These are phyloP conservation scores for Ganoderma leucocontextum DNA, from an alignment of 1,284 basidiomycete species.

Conservation along the genomic window DNA sequence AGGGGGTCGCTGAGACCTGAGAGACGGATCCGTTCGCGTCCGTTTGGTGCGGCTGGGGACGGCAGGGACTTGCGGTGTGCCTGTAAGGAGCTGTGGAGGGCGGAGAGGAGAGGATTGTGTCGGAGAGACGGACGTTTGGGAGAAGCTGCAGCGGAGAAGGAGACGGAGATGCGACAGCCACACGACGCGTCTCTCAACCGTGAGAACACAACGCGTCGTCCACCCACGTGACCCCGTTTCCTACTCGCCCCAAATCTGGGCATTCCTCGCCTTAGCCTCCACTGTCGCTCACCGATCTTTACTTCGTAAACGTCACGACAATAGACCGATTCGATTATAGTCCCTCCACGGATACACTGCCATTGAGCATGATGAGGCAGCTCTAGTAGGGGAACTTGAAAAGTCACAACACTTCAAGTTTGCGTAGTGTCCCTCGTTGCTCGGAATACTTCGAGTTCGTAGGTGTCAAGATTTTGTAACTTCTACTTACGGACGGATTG, in stretches of 20 bases:
- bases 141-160: neutral
- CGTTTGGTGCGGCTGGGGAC: neutral
- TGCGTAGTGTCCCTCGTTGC: too few relatives aligned
- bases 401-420: too few relatives aligned
- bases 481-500: too few relatives aligned
- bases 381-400: too few relatives aligned
- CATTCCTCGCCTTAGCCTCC: conserved; percentile 7
- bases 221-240: conserved; percentile 27
- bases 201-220: conserved; percentile 31
- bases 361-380: neutral
- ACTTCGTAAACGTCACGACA: neutral
- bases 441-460: too few relatives aligned
- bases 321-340: neutral
- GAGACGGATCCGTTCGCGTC: neutral
- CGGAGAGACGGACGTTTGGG: conserved; percentile 14
- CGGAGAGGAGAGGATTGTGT: conserved; percentile 4
- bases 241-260: conserved; percentile 6
- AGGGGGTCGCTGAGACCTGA: neutral
- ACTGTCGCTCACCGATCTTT: neutral
- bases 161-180: conserved; percentile 9
- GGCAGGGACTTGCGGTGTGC: neutral
- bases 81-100: neutral
- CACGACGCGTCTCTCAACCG: conserved; percentile 31
- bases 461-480: too few relatives aligned
- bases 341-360: neutral